Percentiles rank a stretch among this genome's conserved stretches.
Evolutionary conservation across 176 grass and related monocot genomes (phyloP).

Genomic region (Aegilops bicornis): DNA sequence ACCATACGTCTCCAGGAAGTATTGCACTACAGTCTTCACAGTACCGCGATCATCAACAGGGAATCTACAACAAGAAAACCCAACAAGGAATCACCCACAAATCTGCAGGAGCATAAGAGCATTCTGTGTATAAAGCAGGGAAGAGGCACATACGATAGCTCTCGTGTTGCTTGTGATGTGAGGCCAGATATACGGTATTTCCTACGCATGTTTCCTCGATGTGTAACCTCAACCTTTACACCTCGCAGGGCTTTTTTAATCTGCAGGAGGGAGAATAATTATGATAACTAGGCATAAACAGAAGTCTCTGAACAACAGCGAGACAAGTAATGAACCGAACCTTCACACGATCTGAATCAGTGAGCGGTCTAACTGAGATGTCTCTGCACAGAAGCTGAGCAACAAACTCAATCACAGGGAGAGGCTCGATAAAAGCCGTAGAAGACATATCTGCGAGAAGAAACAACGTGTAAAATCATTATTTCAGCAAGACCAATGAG

Average conservation of each 20-base stretch:
- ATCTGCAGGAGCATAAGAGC: background rate
- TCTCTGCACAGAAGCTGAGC: conserved; percentile 91
- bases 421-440: conserved; percentile 85
- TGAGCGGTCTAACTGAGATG: conserved; percentile 77
- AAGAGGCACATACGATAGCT: conserved; percentile 64
- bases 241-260: conserved; percentile 89
- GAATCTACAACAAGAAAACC: conserved; percentile 46
- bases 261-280: conserved; percentile 28
- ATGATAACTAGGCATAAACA: conserved; percentile 15
- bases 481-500: background rate
- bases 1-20: conserved; percentile 87
- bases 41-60: conserved; percentile 84
- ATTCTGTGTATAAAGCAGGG: conserved; percentile 2
- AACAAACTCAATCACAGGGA: conserved; percentile 90
- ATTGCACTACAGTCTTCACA: conserved; percentile 94
- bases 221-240: conserved; percentile 92
- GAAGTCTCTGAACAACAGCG: background rate
- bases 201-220: conserved; percentile 92
- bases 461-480: conserved; percentile 8
- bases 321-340: conserved; percentile 28
- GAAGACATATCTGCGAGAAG: conserved; percentile 82
- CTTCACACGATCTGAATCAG: conserved; percentile 95
- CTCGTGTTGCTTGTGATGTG: conserved; percentile 84
- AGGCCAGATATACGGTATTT: conserved; percentile 94
- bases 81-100: background rate